Percentiles rank a stretch among this genome's conserved stretches.
phyloP scores from a whole-genome alignment of 768 basidiomycete species.

The Mycena venus region DNA sequence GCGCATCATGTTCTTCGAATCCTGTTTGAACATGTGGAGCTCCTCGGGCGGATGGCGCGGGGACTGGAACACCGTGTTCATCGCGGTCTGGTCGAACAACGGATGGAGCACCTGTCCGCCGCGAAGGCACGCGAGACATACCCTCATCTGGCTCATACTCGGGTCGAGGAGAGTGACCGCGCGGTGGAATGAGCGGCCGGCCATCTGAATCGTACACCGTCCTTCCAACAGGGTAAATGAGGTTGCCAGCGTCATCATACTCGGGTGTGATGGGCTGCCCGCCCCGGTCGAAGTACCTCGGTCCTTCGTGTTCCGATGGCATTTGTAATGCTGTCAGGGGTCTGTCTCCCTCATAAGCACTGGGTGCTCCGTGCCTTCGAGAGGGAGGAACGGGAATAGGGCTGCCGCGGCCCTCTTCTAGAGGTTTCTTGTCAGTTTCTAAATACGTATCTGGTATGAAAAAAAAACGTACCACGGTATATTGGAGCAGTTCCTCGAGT shows the following conservation, averaged over 20 bases:
- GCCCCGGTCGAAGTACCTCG: slow-evolving; percentile 12
- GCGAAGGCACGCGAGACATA: background rate
- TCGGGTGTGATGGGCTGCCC: slow-evolving; percentile 13
- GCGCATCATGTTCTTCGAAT: background rate
- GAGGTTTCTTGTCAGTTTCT: background rate
- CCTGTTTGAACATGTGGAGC: background rate
- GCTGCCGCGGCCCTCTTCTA: background rate
- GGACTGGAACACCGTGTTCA: background rate
- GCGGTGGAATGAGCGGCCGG: slow-evolving; percentile 17
- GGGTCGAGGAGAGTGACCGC: background rate
- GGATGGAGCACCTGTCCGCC: background rate
- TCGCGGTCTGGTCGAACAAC: slow-evolving; percentile 1
- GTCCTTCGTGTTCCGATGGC: background rate
- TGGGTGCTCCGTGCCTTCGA: background rate
- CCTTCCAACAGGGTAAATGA: slow-evolving; percentile 6
- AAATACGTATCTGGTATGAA: too few relatives aligned
- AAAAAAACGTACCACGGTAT: slow-evolving; percentile 10
- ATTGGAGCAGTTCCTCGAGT: slow-evolving; percentile 14
- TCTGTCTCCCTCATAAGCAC: background rate
- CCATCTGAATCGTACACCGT: slow-evolving; percentile 21
- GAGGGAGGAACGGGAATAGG: slow-evolving; percentile 8
- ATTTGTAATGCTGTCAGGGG: slow-evolving; percentile 25
- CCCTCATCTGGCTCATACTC: slow-evolving; percentile 13
- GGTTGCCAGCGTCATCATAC: slow-evolving; percentile 7
- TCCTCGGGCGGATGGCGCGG: background rate